Percentiles rank a stretch among this genome's conserved stretches.
These are phyloP conservation scores for Hyaloscypha variabilis DNA, from an alignment of 495 filamentous ascomycete genomes.

Conservation along the genomic window DNA sequence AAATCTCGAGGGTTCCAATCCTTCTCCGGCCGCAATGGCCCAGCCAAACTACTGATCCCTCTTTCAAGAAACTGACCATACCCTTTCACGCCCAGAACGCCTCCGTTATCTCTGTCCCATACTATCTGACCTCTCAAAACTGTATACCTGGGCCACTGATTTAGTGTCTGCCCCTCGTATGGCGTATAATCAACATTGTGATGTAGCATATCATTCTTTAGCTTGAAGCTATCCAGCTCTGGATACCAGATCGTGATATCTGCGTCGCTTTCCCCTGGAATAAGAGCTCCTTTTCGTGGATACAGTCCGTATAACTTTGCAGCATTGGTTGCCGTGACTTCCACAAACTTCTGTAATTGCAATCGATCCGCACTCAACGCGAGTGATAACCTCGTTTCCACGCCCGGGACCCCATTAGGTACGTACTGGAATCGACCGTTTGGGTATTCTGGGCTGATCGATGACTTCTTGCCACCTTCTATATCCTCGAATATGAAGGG, in stretches of 20 bases:
- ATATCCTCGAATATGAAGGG: too few species aligned
- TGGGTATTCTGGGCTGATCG: too few species aligned
- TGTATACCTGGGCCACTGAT: neutral
- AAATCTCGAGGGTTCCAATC: too few species aligned
- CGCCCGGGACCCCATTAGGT: neutral
- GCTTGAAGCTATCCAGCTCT: neutral
- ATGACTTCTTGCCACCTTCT: too few species aligned
- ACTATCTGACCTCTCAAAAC: neutral
- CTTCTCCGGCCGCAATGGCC: neutral
- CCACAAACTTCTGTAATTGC: neutral
- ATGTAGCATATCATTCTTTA: neutral
- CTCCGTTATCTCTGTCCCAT: neutral
- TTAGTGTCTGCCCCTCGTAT: neutral
- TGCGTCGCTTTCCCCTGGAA: neutral
- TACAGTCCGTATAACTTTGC: constrained; percentile 1
- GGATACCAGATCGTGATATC: neutral
- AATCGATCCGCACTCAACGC: neutral
- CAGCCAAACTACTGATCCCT: neutral
- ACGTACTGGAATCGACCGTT: neutral
- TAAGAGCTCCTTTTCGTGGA: neutral
- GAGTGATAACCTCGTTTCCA: neutral
- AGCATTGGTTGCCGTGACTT: neutral
- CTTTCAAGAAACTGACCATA: constrained; percentile 1
- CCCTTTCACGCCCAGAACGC: neutral
- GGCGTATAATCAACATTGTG: neutral